Percentiles rank a stretch among this genome's conserved stretches.
These are phyloP conservation scores for Phytophthora hybrid DNA, from an alignment of 352 stramenopile genomes.

Conservation along the genomic window DNA sequence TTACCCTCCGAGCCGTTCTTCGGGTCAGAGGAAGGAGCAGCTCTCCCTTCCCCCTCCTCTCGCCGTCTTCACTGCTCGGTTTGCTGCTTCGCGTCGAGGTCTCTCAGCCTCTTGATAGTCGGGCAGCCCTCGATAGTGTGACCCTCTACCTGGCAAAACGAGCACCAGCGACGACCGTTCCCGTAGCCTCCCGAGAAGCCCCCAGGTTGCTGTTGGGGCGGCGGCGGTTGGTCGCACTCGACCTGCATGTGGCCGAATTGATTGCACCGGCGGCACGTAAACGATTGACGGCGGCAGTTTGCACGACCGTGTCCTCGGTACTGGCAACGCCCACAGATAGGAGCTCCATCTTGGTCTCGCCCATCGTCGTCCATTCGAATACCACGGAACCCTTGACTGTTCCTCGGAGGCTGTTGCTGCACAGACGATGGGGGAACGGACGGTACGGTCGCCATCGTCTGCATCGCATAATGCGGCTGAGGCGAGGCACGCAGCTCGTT, in stretches of 20 bases:
- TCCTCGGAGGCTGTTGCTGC: neutral
- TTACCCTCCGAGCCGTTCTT: neutral
- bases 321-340: slow-evolving; percentile 2
- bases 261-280: neutral
- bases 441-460: no score
- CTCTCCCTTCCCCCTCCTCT: no score
- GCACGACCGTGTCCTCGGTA: neutral
- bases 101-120: neutral
- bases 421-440: neutral
- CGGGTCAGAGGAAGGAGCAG: no score
- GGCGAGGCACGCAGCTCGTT: no score
- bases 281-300: neutral
- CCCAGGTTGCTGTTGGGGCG: neutral
- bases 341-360: neutral
- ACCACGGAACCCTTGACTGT: neutral
- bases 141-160: neutral
- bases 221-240: neutral
- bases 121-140: neutral
- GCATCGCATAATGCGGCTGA: no score
- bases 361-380: neutral
- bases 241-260: neutral
- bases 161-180: neutral
- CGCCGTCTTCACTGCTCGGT: no score
- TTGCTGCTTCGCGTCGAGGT: no score
- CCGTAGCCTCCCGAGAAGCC: neutral